phyloP scores from a whole-genome alignment of 2,329 filamentous ascomycete species.

The Beauveria australis region DNA sequence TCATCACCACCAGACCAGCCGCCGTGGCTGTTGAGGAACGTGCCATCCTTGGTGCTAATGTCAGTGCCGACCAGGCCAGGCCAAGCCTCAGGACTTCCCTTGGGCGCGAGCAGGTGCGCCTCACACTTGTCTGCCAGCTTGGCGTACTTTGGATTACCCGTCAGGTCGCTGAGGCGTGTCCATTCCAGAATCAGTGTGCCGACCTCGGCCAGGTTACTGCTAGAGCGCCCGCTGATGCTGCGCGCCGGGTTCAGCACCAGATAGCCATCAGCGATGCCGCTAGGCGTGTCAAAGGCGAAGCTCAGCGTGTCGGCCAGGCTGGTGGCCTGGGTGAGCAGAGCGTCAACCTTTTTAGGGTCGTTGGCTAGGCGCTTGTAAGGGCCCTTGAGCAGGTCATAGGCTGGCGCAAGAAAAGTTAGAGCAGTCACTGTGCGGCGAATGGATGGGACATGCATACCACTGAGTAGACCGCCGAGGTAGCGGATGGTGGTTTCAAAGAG shows the following conservation, averaged over 20 bases:
- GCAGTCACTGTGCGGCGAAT: neutral
- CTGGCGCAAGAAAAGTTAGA: conserved; percentile 21
- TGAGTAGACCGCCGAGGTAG: conserved; percentile 73
- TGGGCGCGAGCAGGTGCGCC: conserved; percentile 56
- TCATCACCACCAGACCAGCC: conserved; percentile 70
- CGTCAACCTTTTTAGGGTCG: conserved; percentile 38
- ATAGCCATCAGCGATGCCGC: conserved; percentile 63
- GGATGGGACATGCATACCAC: conserved; percentile 37
- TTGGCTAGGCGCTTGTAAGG: conserved; percentile 45
- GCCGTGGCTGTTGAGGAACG: conserved; percentile 56
- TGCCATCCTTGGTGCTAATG: conserved; percentile 54
- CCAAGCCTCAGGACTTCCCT: conserved; percentile 51
- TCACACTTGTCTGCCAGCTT: conserved; percentile 57
- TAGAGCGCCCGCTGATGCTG: conserved; percentile 37
- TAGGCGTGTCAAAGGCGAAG: conserved; percentile 65
- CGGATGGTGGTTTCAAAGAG: conserved; percentile 89
- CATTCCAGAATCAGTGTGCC: conserved; percentile 76
- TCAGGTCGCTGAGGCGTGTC: conserved; percentile 67
- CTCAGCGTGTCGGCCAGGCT: conserved; percentile 62
- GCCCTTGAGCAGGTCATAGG: conserved; percentile 62
- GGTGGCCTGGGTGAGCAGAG: conserved; percentile 55
- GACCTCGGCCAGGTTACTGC: conserved; percentile 65
- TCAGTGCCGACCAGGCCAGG: conserved; percentile 65
- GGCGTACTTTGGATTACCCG: conserved; percentile 56
- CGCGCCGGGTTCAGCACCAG: conserved; percentile 47